These are phyloP conservation scores for Fraxinus americana DNA, from an alignment of 257 asterid genomes.

Conservation along the genomic window DNA sequence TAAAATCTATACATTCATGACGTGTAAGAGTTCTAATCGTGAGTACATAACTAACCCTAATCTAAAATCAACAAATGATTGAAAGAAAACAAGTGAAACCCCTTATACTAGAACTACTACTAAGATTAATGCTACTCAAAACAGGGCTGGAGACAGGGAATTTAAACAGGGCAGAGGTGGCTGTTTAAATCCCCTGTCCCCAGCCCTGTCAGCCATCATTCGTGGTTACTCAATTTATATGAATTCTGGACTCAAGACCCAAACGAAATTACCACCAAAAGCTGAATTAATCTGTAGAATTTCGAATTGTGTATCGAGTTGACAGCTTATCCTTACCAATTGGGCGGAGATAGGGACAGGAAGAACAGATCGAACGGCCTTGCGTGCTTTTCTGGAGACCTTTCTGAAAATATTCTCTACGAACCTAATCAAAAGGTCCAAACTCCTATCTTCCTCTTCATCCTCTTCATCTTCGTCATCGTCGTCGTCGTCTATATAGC, in stretches of 20 bases:
- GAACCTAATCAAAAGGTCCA: constrained; percentile 81
- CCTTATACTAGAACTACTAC: not conserved
- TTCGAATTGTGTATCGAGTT: not conserved
- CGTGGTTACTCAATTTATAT: not conserved
- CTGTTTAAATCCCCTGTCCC: no score
- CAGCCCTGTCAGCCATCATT: not conserved
- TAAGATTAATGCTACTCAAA: no score
- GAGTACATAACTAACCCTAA: not conserved
- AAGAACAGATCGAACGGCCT: constrained; percentile 84
- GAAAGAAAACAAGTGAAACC: not conserved
- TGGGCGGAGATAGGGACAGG: constrained; percentile 73
- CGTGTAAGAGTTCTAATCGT: not conserved
- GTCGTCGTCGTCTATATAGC: constrained; percentile 55
- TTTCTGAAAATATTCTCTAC: constrained; percentile 81
- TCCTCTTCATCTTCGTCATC: constrained; percentile 74
- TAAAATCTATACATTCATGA: not conserved
- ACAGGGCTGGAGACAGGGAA: no score
- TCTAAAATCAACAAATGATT: no score
- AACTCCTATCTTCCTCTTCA: constrained; percentile 82
- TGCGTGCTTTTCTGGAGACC: constrained; percentile 82
- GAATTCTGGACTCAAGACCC: not conserved
- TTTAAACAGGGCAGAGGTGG: no score
- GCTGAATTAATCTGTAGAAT: not conserved
- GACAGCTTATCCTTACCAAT: constrained; percentile 49
- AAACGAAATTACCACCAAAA: constrained; percentile 4